Base-by-base conservation (phyloP, 441 rosid species). In the Brassica hybrid region DNA sequence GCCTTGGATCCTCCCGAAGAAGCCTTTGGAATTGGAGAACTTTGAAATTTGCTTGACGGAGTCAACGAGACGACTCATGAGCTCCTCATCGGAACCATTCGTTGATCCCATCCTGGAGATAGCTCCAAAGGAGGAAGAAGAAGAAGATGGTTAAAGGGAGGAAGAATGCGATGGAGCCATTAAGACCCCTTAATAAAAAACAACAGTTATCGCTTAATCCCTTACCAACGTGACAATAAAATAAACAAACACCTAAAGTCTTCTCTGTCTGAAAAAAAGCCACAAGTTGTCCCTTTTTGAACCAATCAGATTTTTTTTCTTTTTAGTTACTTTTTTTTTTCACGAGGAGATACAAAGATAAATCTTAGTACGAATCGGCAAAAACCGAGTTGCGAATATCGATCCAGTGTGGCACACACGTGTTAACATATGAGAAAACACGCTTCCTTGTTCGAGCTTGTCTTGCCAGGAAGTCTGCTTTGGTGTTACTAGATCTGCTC, bases 1-100 rank as follows among this genome's bases (percentile, higher is more conserved):
- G 41, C 94, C 90, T 76, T 90, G 88, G 89, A 86, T 85, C 85
- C 77, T 89, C 83, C 84, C 89, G 73, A 84, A 84, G n/a, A 86
- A 76, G 41, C 81, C 81, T 72, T 76, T 85, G 34, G 91, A 88
- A 83, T 85, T 91, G 5, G 88, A 85, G 48, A 90, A 81, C 73
- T 82, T 86, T 6, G 88, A 86, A 66, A 93, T 84, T 84, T 83
- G 89, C 80, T 83, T 93, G 61, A 91, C 84, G 1, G 84, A 83
- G 77, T 83, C 92, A 68, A 82, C 72, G 36, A 93, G 85, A 73
- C 76, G 84, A 83, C 73, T 73, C 76, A 87, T 67, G 57, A 88
- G 81, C 77, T 82, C 88, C 45, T 77, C 83, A 2, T 76, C 75
- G 4, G 85, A 75, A 79, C 78, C 83, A 78, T 73, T 89, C 69